phyloP scores from a whole-genome alignment of 352 stramenopile genomes.

The Globisporangium uncinulatum region DNA sequence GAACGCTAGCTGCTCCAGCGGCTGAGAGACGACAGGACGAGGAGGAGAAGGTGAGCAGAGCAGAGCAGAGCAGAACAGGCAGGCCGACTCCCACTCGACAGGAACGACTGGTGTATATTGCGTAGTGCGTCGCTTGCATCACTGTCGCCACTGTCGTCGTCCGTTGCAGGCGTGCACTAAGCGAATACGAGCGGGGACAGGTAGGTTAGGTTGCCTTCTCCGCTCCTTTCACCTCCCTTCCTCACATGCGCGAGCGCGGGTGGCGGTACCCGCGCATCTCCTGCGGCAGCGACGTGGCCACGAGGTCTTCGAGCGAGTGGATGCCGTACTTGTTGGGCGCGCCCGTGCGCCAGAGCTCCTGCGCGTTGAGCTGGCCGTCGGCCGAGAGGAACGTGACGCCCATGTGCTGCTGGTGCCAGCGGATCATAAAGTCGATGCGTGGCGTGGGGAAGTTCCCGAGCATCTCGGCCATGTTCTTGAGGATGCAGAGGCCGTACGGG shows the following conservation, averaged over 20 bases:
- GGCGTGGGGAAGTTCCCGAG: slow-evolving; percentile 91
- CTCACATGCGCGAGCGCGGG: slow-evolving; percentile 80
- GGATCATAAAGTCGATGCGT: slow-evolving; percentile 92
- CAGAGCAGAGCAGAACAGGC: too few relatives aligned
- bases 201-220: too few relatives aligned
- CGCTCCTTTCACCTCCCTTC: neutral
- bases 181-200: too few relatives aligned
- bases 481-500: slow-evolving; percentile 89
- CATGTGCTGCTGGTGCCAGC: slow-evolving; percentile 92
- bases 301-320: slow-evolving; percentile 85
- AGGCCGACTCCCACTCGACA: neutral
- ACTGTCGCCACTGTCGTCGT: neutral
- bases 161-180: neutral
- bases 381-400: slow-evolving; percentile 78
- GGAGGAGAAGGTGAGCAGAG: too few relatives aligned
- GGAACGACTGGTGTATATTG: neutral
- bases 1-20: slow-evolving; percentile 18
- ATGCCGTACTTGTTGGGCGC: slow-evolving; percentile 91
- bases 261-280: slow-evolving; percentile 87
- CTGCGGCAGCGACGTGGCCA: slow-evolving; percentile 84
- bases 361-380: slow-evolving; percentile 87
- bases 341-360: slow-evolving; percentile 84
- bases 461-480: slow-evolving; percentile 93
- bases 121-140: too few relatives aligned
- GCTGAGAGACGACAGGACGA: neutral